These are phyloP conservation scores for Prunus campanulata DNA, from an alignment of 306 rosid genomes.

Conservation along the genomic window DNA sequence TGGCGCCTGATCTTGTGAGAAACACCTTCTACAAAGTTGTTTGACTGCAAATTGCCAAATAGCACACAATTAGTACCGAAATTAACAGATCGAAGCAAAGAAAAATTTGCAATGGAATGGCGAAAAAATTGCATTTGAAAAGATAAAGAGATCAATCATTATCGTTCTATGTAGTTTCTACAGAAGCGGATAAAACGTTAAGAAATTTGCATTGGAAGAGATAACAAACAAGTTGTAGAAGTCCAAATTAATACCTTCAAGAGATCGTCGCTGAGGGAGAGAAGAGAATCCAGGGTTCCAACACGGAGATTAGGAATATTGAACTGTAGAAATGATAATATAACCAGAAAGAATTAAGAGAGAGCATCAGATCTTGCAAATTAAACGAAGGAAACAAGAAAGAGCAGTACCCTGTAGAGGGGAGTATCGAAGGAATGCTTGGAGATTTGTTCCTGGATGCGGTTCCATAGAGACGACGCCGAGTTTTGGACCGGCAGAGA, in stretches of 20 bases:
- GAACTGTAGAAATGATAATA: conserved; percentile 41
- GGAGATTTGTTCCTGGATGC: conserved; percentile 80
- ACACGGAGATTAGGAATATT: conserved; percentile 90
- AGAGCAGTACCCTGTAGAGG: conserved; percentile 62
- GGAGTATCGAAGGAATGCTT: conserved; percentile 96
- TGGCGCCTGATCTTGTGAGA: conserved; percentile 93
- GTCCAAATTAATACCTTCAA: conserved; percentile 49
- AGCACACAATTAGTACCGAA: neutral
- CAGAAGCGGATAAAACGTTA: neutral
- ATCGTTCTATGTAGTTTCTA: neutral
- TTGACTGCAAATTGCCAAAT: conserved; percentile 47
- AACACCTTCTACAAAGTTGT: conserved; percentile 82
- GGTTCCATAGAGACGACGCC: conserved; percentile 73
- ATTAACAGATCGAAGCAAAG: conserved; percentile 9
- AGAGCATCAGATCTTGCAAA: conserved; percentile 29
- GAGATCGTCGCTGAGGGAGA: conserved; percentile 97
- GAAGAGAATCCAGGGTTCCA: conserved; percentile 97
- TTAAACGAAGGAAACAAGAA: neutral
- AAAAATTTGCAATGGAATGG: neutral
- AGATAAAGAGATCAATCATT: neutral
- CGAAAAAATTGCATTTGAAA: neutral
- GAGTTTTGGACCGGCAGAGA: conserved; percentile 79
- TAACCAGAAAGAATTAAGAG: neutral
- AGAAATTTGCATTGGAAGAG: neutral
- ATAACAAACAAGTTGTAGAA: neutral